These are phyloP conservation scores for Picochlorum sp. DNA, from an alignment of 139 green algal species.

Conservation along the genomic window DNA sequence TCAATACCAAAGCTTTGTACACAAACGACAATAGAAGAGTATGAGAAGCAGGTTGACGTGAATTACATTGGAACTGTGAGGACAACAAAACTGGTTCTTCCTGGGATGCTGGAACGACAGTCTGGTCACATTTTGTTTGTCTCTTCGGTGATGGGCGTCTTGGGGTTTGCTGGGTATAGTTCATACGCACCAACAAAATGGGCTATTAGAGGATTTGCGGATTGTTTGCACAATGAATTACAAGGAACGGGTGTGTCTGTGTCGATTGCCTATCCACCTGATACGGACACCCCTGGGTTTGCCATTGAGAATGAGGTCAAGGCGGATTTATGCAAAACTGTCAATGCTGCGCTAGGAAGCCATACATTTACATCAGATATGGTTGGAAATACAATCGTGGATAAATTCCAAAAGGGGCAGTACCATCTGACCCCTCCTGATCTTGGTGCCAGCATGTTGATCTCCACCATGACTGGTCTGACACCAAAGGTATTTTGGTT, in stretches of 20 bases:
- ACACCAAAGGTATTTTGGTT: conserved; percentile 13
- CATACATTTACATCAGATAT: conserved; percentile 38
- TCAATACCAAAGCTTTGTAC: conserved; percentile 60
- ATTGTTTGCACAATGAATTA: conserved; percentile 74
- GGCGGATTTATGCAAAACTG: conserved; percentile 40
- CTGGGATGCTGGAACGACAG: conserved; percentile 53
- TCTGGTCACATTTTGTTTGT: conserved; percentile 59
- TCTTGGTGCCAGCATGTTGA: conserved; percentile 38
- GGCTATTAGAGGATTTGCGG: conserved; percentile 69
- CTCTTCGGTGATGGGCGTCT: conserved; percentile 38
- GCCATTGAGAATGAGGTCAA: conserved; percentile 56
- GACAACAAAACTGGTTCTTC: conserved; percentile 45
- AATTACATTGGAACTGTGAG: conserved; percentile 74
- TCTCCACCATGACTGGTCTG: conserved; percentile 28
- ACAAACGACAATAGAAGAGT: conserved; percentile 37
- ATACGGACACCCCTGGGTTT: conserved; percentile 78
- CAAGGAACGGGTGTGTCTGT: conserved; percentile 54
- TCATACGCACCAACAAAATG: conserved; percentile 74
- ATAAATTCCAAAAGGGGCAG: conserved; percentile 29
- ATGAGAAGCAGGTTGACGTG: conserved; percentile 50
- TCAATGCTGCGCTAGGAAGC: conserved; percentile 36
- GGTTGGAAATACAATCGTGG: conserved; percentile 43
- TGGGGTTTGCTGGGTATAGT: conserved; percentile 54
- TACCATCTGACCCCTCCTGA: conserved; percentile 56
- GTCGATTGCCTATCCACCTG: conserved; percentile 65